phyloP scores from a whole-genome alignment of 176 grass and related monocot genomes.

The Musa schizocarpa region DNA sequence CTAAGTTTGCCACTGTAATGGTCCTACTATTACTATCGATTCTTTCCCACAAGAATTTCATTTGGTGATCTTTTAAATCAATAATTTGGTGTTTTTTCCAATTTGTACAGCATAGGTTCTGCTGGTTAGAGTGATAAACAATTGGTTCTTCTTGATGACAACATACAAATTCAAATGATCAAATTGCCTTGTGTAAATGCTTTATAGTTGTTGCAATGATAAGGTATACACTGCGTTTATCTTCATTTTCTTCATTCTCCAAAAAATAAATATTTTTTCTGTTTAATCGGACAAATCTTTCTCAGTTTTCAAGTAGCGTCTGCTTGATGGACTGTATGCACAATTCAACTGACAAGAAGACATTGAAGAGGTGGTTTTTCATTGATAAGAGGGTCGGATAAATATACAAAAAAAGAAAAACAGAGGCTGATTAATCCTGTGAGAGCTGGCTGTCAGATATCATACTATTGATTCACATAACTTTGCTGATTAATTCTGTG shows the following conservation, averaged over 20 bases:
- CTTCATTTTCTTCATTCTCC: too few species aligned
- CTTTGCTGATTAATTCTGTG: constrained; percentile 8
- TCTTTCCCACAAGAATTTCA: neutral
- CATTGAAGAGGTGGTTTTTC: constrained; percentile 23
- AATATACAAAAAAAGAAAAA: neutral
- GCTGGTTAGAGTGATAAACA: neutral
- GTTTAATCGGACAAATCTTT: neutral
- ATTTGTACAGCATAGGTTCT: neutral
- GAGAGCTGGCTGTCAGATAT: constrained; percentile 6
- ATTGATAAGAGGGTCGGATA: constrained; percentile 26
- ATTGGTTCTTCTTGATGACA: neutral
- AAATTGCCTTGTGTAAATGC: neutral
- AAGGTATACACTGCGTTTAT: neutral
- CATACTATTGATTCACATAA: neutral
- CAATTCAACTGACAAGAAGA: constrained; percentile 25
- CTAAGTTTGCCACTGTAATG: too few species aligned
- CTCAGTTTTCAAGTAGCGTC: neutral
- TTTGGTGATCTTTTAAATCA: neutral
- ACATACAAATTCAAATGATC: neutral
- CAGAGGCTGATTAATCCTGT: constrained; percentile 11
- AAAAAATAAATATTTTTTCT: neutral
- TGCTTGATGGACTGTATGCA: constrained; percentile 18
- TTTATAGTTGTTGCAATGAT: neutral
- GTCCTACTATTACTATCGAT: too few species aligned
- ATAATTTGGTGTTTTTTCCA: neutral